Evolutionary conservation across 2,329 filamentous ascomycete genomes (phyloP).

Genomic region (Xylaria sp.): DNA sequence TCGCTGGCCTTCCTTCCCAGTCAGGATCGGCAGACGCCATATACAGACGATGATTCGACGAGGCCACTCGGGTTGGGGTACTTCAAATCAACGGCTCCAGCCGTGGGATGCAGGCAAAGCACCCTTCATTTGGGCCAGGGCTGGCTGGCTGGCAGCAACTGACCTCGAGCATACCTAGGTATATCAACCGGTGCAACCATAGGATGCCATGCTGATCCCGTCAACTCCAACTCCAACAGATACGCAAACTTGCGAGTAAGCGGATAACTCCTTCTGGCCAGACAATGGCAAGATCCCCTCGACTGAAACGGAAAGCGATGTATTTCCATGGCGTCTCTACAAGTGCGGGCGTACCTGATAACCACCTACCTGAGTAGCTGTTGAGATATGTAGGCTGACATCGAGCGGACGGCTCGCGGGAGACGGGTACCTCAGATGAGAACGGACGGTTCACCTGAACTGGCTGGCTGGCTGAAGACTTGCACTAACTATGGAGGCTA

Average conservation of each 20-base stretch:
- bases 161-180: not conserved
- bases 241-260: not conserved
- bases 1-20: slow-evolving; percentile 23
- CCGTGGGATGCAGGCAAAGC: slow-evolving; percentile 13
- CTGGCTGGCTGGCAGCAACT: not conserved
- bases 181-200: not conserved
- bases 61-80: slow-evolving; percentile 12
- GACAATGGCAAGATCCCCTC: not conserved
- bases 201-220: not conserved
- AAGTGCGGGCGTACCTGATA: no score
- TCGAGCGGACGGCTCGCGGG: no score
- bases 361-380: no score
- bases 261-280: not conserved
- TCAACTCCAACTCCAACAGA: not conserved
- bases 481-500: no score
- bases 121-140: not conserved
- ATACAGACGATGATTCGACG: slow-evolving; percentile 24
- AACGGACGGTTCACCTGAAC: no score
- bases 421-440: no score
- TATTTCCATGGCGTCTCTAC: no score
- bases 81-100: slow-evolving; percentile 18
- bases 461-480: no score
- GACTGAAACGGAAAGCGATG: not conserved
- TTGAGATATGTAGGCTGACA: no score
- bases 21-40: slow-evolving; percentile 24